Percentiles rank a stretch among this genome's conserved stretches.
Evolutionary conservation across 257 asterid species (phyloP).

Genomic region (Solanum paucissectum): DNA sequence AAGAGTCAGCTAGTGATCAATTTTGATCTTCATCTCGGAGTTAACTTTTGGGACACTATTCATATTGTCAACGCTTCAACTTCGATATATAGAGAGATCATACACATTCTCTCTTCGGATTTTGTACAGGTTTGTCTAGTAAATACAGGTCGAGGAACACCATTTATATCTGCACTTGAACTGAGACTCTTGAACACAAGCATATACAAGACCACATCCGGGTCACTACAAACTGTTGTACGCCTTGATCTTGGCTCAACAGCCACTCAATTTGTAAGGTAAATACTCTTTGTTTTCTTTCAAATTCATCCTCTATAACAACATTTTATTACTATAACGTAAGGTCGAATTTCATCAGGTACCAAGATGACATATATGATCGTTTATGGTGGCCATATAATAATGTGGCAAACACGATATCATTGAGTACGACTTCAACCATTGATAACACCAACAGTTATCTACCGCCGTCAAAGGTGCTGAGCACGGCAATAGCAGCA

Average conservation of each 20-base stretch:
- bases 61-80: background rate
- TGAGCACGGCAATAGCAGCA: background rate
- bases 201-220: background rate
- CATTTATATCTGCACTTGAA: constrained; percentile 25
- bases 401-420: background rate
- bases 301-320: background rate
- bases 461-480: background rate
- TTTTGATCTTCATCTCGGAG: constrained; percentile 8
- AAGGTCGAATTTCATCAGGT: background rate
- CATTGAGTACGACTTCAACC: background rate
- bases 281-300: background rate
- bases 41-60: constrained; percentile 3
- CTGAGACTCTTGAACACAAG: constrained; percentile 2
- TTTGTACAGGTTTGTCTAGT: constrained; percentile 22
- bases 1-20: background rate
- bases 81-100: constrained; percentile 1
- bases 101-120: constrained; percentile 17
- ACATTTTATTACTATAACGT: too few species aligned
- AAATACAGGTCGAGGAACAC: constrained; percentile 15
- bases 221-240: background rate
- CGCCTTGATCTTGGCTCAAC: background rate
- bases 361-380: background rate
- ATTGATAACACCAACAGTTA: background rate
- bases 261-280: background rate
- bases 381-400: background rate